phyloP scores from a whole-genome alignment of 768 basidiomycete genomes.

The Collybia mongolica region DNA sequence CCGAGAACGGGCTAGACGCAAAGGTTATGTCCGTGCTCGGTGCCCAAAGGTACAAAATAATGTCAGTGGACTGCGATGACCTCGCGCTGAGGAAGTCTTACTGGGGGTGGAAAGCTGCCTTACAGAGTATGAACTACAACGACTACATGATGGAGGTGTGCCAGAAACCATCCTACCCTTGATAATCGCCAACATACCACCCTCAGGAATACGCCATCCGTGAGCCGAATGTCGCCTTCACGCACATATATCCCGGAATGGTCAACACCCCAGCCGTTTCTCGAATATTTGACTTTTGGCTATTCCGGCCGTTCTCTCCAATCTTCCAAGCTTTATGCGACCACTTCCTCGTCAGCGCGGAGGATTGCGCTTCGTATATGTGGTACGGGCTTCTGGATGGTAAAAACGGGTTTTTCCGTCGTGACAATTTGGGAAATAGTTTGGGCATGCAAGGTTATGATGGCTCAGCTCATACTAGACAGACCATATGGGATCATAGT shows the following conservation, averaged over 20 bases:
- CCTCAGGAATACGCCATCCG: conserved; percentile 35
- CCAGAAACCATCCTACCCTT: not conserved
- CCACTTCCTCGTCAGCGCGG: conserved; percentile 17
- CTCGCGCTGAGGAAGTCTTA: conserved; percentile 45
- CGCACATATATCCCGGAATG: conserved; percentile 40
- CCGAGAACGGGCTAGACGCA: conserved; percentile 45
- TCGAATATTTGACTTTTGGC: conserved; percentile 12
- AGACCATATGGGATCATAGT: conserved; percentile 8
- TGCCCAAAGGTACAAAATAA: conserved; percentile 26
- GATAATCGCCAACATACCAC: not conserved
- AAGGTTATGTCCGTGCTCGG: conserved; percentile 47
- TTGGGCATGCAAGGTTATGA: conserved; percentile 2
- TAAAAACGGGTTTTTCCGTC: conserved; percentile 18
- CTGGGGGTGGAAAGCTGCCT: conserved; percentile 25
- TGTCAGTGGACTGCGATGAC: conserved; percentile 46
- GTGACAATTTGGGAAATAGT: not conserved
- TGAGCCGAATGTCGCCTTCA: conserved; percentile 40
- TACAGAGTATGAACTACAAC: conserved; percentile 41
- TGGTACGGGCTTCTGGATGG: conserved; percentile 24
- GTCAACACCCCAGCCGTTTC: conserved; percentile 24
- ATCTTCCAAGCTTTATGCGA: conserved; percentile 19
- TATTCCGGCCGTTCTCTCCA: not conserved
- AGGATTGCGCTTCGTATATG: conserved; percentile 30
- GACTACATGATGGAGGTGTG: conserved; percentile 52
- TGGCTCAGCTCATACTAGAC: not conserved